Evolutionary conservation across 164 flowering plant species (phyloP).

Genomic region (Magnolia sinica): DNA sequence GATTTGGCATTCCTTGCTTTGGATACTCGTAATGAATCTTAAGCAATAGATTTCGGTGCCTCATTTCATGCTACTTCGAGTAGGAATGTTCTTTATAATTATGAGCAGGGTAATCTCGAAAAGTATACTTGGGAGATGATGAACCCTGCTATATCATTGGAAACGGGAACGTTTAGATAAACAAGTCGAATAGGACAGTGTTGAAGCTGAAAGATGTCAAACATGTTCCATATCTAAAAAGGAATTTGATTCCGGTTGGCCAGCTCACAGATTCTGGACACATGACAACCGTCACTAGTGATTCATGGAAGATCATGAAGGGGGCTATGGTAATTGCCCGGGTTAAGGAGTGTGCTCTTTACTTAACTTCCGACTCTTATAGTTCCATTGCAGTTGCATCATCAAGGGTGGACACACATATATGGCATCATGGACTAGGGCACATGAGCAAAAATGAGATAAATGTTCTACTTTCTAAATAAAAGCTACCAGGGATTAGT

Average conservation of each 20-base stretch:
- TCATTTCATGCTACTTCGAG: background rate
- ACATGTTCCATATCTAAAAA: constrained; percentile 4
- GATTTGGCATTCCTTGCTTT: too few species aligned
- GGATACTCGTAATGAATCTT: background rate
- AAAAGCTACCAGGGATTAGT: background rate
- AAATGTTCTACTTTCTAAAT: background rate
- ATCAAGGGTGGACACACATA: background rate
- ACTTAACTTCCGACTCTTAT: background rate
- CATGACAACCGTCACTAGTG: background rate
- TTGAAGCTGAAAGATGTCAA: constrained; percentile 1
- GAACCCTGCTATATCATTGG: constrained; percentile 6
- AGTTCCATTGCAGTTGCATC: background rate
- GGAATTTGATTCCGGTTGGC: background rate
- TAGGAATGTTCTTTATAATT: background rate
- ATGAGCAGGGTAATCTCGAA: constrained; percentile 3
- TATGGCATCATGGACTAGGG: background rate
- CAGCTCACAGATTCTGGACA: background rate
- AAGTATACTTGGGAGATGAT: constrained; percentile 6
- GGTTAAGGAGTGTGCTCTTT: background rate
- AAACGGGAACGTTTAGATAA: background rate
- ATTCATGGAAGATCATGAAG: background rate
- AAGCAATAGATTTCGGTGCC: background rate
- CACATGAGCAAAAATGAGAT: background rate
- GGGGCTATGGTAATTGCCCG: constrained; percentile 1
- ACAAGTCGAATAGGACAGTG: background rate